Base-by-base conservation (phyloP, 768 basidiomycete species). In the Termitomyces bulborhizus region DNA sequence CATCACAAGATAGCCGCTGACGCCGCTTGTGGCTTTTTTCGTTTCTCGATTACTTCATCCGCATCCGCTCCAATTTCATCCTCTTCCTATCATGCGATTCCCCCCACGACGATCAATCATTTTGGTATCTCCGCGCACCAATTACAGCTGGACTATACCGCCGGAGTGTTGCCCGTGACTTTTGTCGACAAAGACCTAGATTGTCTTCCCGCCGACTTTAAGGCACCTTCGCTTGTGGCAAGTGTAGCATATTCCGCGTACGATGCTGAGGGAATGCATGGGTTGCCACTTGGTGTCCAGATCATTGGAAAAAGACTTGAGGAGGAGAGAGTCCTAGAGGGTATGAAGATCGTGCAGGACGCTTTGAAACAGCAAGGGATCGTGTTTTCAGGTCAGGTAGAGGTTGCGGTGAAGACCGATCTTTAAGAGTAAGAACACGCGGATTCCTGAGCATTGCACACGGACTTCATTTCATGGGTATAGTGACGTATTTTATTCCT, bases 311-410 rank as follows among this genome's bases (percentile, higher is more conserved):
- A 76, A 44, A 71, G 82, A 41, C 73, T 86, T 40, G 83, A 87
- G 64, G 88, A 90, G 67, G 88, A 90, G 68, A 83, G 83, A 62
- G 86, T 86, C 2, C 58, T 89, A 6, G 80, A 83, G 62, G 85
- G 81, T 2, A 87, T 88, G 82, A 79, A 80, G 61, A 73, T 88
- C 27, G 69, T 76, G 18, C 72, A 76, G 61, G 65, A 57, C 37
- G 70, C 74, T 2, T 60, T 78, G 58, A 61, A 58, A 50, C 61
- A 69, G 53, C 63, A 68, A 50, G 72, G 71, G 1, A 55, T 48
- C 11, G 55, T 63, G 40, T 69, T 67, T 51, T 44, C 34, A 1
- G 48, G 56, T 32, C 57, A 49, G 31, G 50, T 57, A 6, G 26
- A 43, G 18, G 34, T 53, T 6, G n/a, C 13, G 18, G n/a, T 8